phyloP scores from a whole-genome alignment of 441 rosid species.

The Erodium texanum region DNA sequence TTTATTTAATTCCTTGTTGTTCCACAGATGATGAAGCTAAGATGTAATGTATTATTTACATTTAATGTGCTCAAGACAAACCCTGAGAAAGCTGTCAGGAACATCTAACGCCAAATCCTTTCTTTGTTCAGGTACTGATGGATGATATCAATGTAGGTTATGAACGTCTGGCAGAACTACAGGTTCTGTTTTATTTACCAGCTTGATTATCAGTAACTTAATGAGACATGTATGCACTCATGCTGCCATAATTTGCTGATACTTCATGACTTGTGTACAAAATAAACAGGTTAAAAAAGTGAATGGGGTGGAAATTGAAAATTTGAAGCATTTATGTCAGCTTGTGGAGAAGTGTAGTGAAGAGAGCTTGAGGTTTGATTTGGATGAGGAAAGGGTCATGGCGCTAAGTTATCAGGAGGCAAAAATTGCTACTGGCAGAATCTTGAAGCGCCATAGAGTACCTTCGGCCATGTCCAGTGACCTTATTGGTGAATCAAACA shows the following conservation, averaged over 20 bases:
- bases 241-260: conserved; percentile 9
- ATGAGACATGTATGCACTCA: neutral
- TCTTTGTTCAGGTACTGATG: conserved; percentile 59
- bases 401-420: conserved; percentile 50
- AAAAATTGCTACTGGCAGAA: conserved; percentile 51
- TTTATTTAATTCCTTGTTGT: too few relatives aligned
- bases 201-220: neutral
- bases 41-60: neutral
- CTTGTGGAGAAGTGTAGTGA: conserved; percentile 47
- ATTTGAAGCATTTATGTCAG: conserved; percentile 61
- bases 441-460: conserved; percentile 67
- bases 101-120: conserved; percentile 11
- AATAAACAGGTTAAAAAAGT: conserved; percentile 66
- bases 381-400: conserved; percentile 72
- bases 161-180: conserved; percentile 84
- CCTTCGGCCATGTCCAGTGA: conserved; percentile 50
- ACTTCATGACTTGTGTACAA: conserved; percentile 12
- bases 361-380: conserved; percentile 57
- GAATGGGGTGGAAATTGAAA: conserved; percentile 54
- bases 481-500: conserved; percentile 23
- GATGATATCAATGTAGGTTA: conserved; percentile 84
- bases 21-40: neutral
- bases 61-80: too few relatives aligned
- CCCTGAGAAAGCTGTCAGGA: too few relatives aligned
- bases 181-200: conserved; percentile 34